Base-by-base conservation (phyloP, 2,329 filamentous ascomycete genomes). In the Arthroderma sp. region DNA sequence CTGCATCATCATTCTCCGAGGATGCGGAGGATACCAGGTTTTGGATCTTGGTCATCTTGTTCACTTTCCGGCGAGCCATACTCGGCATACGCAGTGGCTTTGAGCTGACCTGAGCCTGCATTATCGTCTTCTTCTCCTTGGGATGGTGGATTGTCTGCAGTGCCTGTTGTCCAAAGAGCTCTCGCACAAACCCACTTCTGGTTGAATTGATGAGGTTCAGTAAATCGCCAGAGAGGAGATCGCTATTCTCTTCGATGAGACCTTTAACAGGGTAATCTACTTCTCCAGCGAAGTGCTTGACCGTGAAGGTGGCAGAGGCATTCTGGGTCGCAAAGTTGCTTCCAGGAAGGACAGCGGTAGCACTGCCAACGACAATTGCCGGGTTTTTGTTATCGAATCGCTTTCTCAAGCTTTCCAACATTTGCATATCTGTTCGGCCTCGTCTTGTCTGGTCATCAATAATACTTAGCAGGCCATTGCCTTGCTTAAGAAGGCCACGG, bases 51-150 rank as follows among this genome's bases (percentile, higher is more conserved):
- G 68, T 65, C 6, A 71, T 64, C 43, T 73, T 68, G 41, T 74
- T 74, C 3, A 73, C 77, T 66, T 85, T 93, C 54, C 80, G 79
- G 29, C 84, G 81, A 36, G 94, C 89, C 65, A 98, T 86, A 58
- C 88, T 95, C 1, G 91, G 91, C 61, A 86, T 84, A 45, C 91
- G 80, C 61, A 88, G 80, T 1, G 91, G 91, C 67, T 94, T 95
- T 3, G 89, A 96, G 67, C 87, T 94, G 53, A 98, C 86, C 39
- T 88, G 88, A 1, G 89, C 91, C 66, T 98, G 89, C 72, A 96
- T 86, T 49, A 98, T 88, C 0, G 91, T 86, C 0, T 78, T 81
- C 56, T 79, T 83, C 65, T 98, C 91, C 54, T 87, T 81, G 1
- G 91, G 91, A 59, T 98, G 91, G n/a, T 86, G 80, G 29, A 95